Evolutionary conservation across 257 asterid genomes (phyloP).

Genomic region (Solanum rostratum): DNA sequence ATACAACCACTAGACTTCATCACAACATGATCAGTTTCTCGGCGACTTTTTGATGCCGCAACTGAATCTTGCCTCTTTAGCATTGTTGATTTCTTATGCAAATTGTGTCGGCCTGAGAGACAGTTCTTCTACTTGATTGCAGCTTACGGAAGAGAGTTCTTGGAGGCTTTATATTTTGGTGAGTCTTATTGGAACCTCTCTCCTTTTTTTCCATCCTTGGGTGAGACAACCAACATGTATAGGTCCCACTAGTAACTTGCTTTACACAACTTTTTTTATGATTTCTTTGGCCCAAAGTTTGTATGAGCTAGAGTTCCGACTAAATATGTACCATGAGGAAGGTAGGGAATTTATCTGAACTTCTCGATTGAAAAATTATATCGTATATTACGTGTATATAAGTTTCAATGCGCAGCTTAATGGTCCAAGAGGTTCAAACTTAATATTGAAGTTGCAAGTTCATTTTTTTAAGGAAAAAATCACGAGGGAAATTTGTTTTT

Average conservation of each 20-base stretch:
- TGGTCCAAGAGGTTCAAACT: too few species aligned
- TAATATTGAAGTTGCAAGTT: too few species aligned
- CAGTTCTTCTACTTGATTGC: not conserved
- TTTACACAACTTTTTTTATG: not conserved
- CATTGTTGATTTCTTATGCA: slow-evolving; percentile 11
- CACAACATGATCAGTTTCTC: slow-evolving; percentile 42
- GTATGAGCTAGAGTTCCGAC: too few species aligned
- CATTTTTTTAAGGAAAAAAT: not conserved
- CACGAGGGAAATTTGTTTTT: not conserved
- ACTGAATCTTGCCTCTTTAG: slow-evolving; percentile 69
- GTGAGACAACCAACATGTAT: not conserved
- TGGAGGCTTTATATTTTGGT: too few species aligned
- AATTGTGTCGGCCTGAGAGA: not conserved
- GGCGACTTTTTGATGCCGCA: slow-evolving; percentile 59
- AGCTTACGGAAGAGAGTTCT: too few species aligned
- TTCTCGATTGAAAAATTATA: too few species aligned
- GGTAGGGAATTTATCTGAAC: too few species aligned
- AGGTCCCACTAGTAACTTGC: not conserved
- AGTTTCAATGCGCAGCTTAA: too few species aligned
- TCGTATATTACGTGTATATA: too few species aligned
- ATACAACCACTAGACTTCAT: slow-evolving; percentile 72
- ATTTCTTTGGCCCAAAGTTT: too few species aligned
- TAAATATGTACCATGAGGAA: too few species aligned
- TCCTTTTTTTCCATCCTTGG: not conserved
- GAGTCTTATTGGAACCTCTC: not conserved